Evolutionary conservation across 306 rosid species (phyloP).

Genomic region (Cyamopsis tetragonoloba): DNA sequence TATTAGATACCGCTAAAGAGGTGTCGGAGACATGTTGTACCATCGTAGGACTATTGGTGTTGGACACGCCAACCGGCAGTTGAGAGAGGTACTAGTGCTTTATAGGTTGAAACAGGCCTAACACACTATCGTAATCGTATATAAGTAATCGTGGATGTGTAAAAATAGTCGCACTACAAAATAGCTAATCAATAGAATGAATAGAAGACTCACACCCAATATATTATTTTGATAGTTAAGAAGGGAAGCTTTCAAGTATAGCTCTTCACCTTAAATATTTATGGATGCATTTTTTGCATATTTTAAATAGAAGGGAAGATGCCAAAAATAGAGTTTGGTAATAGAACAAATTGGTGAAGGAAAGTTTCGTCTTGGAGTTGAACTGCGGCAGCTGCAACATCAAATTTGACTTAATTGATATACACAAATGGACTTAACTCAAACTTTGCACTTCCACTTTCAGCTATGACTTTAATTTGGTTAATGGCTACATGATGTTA

Average conservation of each 20-base stretch:
- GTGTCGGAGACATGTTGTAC: too few relatives aligned
- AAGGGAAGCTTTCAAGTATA: too few relatives aligned
- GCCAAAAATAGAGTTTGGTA: background rate
- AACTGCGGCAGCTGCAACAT: background rate
- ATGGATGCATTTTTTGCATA: too few relatives aligned
- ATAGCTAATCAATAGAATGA: background rate
- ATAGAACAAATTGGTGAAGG: background rate
- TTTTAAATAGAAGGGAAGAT: too few relatives aligned
- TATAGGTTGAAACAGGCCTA: background rate
- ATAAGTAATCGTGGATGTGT: background rate
- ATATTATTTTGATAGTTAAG: too few relatives aligned
- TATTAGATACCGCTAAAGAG: too few relatives aligned
- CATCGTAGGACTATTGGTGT: too few relatives aligned
- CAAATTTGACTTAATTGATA: background rate
- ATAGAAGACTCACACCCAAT: too few relatives aligned
- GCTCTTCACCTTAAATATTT: too few relatives aligned
- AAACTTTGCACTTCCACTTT: background rate
- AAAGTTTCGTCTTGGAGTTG: background rate
- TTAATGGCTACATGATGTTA: background rate
- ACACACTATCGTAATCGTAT: background rate
- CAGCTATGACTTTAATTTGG: background rate
- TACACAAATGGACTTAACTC: background rate
- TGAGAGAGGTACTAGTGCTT: too few relatives aligned
- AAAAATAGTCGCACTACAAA: background rate
- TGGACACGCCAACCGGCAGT: too few relatives aligned